Evolutionary conservation across 306 rosid genomes (phyloP).

Genomic region (Cotoneaster glaucophyllus): DNA sequence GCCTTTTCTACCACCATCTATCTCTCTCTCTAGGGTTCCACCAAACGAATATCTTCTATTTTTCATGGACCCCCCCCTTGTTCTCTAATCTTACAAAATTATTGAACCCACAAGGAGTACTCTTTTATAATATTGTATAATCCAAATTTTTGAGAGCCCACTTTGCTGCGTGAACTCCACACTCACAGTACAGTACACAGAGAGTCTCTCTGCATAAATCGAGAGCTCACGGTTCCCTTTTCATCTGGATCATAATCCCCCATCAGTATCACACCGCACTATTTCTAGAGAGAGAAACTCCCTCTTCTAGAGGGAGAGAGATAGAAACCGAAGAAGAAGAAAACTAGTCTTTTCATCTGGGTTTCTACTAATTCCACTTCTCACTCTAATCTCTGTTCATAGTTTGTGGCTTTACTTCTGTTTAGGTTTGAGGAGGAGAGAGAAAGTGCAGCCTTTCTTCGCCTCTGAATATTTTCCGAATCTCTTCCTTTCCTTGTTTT

Average conservation of each 20-base stretch:
- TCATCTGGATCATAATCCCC: constrained; percentile 6
- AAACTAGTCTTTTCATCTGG: background rate
- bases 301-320: background rate
- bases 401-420: background rate
- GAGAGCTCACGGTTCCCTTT: constrained; percentile 7
- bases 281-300: background rate
- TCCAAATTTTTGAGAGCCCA: constrained; percentile 9
- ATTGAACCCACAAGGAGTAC: background rate
- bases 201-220: constrained; percentile 28
- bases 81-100: constrained; percentile 3
- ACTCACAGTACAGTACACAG: background rate
- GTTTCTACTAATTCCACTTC: background rate
- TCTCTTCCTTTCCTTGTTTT: background rate
- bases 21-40: background rate
- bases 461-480: constrained; percentile 23
- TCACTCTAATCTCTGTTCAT: background rate
- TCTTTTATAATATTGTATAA: background rate
- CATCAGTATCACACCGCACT: background rate
- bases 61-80: constrained; percentile 20
- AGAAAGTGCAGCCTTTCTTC: background rate
- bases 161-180: constrained; percentile 29
- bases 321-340: background rate
- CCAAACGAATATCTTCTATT: constrained; percentile 56
- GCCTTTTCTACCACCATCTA: constrained; percentile 18
- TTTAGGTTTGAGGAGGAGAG: background rate